A percentile compares a stretch with the other conserved stretches of the same genome.
These are phyloP conservation scores for Cnidoscolus chayamansa DNA, from an alignment of 441 rosid genomes.

Conservation along the genomic window DNA sequence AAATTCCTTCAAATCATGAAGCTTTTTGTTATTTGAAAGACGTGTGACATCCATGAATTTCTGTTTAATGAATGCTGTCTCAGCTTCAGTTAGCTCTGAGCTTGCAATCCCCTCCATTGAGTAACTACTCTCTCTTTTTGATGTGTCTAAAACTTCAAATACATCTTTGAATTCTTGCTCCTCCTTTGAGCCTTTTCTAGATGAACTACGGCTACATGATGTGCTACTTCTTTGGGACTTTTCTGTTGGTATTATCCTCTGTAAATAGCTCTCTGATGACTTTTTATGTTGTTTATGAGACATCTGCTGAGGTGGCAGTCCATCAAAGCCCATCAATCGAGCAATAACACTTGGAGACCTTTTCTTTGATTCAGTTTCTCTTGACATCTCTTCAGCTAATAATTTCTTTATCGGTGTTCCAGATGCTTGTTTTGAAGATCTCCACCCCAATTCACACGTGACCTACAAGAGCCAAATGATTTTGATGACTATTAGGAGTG, in stretches of 20 bases:
- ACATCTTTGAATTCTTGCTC: constrained; percentile 93
- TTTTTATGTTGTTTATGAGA: constrained; percentile 40
- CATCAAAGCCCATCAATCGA: constrained; percentile 93
- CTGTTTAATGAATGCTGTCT: constrained; percentile 63
- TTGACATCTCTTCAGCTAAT: constrained; percentile 76
- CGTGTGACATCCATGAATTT: constrained; percentile 71
- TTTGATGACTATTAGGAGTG: not conserved
- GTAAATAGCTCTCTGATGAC: constrained; percentile 33
- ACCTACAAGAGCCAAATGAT: constrained; percentile 38
- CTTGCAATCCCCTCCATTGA: constrained; percentile 32
- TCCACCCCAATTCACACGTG: constrained; percentile 38
- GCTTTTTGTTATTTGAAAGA: constrained; percentile 63
- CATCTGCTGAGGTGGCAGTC: constrained; percentile 57
- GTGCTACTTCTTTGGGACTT: constrained; percentile 41
- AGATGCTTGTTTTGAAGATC: constrained; percentile 40
- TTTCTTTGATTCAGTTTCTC: constrained; percentile 60
- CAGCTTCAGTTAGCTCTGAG: constrained; percentile 49
- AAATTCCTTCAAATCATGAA: constrained; percentile 70
- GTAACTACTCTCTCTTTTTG: constrained; percentile 40
- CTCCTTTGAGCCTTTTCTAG: constrained; percentile 63
- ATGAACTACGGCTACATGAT: constrained; percentile 46
- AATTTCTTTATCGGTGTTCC: constrained; percentile 70
- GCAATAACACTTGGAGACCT: constrained; percentile 82
- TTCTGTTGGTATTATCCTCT: constrained; percentile 26
- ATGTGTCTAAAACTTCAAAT: constrained; percentile 72